Conservation (phyloP, 495 filamentous ascomycete species). For the Durotheca rogersii region DNA sequence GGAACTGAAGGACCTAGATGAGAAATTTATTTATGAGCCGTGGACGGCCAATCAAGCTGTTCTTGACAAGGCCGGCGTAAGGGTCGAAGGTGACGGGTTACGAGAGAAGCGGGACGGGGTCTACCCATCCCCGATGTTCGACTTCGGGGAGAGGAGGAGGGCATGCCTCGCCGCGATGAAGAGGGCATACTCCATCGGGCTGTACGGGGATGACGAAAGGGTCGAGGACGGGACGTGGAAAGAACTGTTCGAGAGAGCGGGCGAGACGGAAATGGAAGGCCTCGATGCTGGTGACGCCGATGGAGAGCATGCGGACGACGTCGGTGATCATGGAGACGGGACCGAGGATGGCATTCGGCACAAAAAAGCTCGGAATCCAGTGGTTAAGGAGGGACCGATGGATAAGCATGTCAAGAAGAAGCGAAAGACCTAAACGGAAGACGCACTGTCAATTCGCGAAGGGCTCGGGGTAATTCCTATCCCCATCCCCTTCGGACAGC, state of each 20-base stretch:
- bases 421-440: slow-evolving; percentile 24
- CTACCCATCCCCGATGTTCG: slow-evolving; percentile 73
- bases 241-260: slow-evolving; percentile 53
- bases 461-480: too few species aligned
- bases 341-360: slow-evolving; percentile 34
- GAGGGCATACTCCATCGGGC: slow-evolving; percentile 59
- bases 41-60: slow-evolving; percentile 65
- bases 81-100: slow-evolving; percentile 55
- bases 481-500: too few species aligned
- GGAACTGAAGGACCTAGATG: slow-evolving; percentile 57
- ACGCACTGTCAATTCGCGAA: slow-evolving; percentile 1
- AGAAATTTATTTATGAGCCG: slow-evolving; percentile 73
- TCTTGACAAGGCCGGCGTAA: slow-evolving; percentile 59
- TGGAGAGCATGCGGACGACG: slow-evolving; percentile 36
- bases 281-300: slow-evolving; percentile 29
- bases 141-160: slow-evolving; percentile 59
- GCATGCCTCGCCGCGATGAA: slow-evolving; percentile 65
- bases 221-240: slow-evolving; percentile 65
- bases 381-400: slow-evolving; percentile 43
- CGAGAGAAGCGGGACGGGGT: slow-evolving; percentile 35
- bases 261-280: slow-evolving; percentile 49
- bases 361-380: slow-evolving; percentile 11
- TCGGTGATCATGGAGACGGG: slow-evolving; percentile 16
- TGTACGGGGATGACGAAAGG: slow-evolving; percentile 59
- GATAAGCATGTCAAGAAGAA: slow-evolving; percentile 48